Evolutionary conservation across 768 basidiomycete genomes (phyloP).

Genomic region (Rhodosporidiobolus sp.): DNA sequence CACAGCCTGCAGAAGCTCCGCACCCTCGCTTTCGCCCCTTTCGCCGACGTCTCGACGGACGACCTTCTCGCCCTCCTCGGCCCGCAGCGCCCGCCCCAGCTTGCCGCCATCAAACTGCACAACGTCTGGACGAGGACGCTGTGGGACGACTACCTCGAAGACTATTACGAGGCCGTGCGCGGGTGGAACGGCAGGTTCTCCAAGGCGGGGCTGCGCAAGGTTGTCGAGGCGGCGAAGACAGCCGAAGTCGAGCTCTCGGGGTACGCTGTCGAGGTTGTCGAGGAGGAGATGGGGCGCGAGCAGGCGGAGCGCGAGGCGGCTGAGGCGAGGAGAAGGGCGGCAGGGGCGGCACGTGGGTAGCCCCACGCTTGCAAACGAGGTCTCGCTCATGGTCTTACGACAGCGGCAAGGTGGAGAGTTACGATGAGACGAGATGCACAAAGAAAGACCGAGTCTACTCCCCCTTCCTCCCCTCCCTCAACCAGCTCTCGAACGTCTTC

Average conservation of each 20-base stretch:
- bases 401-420: too few species aligned
- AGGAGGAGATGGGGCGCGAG: background rate
- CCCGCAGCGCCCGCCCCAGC: background rate
- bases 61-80: background rate
- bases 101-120: background rate
- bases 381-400: too few species aligned
- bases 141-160: background rate
- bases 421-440: too few species aligned
- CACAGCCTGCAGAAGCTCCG: background rate
- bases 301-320: background rate
- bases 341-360: too few species aligned
- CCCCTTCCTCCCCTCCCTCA: constrained; percentile 14
- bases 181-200: background rate
- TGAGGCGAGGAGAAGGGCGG: background rate
- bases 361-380: too few species aligned
- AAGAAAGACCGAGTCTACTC: background rate
- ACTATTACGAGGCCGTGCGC: background rate
- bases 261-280: background rate
- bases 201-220: background rate
- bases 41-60: background rate
- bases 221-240: background rate
- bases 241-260: background rate
- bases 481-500: constrained; percentile 39
- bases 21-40: background rate
- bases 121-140: background rate